Percentiles rank a stretch among this genome's conserved stretches.
These are phyloP conservation scores for Zoysia matrella DNA, from an alignment of 202 grass and related monocot genomes.

Conservation along the genomic window DNA sequence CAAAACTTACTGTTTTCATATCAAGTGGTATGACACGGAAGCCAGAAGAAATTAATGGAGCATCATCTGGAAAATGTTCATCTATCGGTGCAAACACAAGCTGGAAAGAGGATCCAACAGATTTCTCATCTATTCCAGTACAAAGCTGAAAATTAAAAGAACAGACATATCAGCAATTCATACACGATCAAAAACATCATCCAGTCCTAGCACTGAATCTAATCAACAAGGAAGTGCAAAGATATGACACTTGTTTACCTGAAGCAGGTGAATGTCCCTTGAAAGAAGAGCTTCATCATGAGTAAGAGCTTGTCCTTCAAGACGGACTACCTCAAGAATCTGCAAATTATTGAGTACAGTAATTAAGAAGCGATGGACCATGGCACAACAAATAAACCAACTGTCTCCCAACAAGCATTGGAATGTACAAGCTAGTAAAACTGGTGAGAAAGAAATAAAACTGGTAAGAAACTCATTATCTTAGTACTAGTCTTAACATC, in stretches of 20 bases:
- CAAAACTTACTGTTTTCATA: conserved; percentile 78
- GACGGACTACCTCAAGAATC: conserved; percentile 96
- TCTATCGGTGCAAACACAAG: conserved; percentile 95
- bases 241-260: conserved; percentile 47
- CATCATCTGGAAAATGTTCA: conserved; percentile 88
- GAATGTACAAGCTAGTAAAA: background rate
- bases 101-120: conserved; percentile 90
- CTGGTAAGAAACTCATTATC: background rate
- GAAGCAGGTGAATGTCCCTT: conserved; percentile 87
- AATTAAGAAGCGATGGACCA: background rate
- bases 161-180: conserved; percentile 31
- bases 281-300: conserved; percentile 79
- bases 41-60: conserved; percentile 84
- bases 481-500: background rate
- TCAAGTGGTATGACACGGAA: conserved; percentile 96
- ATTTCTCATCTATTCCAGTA: conserved; percentile 95
- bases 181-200: background rate
- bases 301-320: conserved; percentile 77
- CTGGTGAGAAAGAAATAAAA: background rate
- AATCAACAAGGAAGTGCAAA: background rate
- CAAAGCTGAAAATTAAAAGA: conserved; percentile 67
- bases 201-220: background rate
- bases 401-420: background rate
- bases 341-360: conserved; percentile 40
- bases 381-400: conserved; percentile 14